Evolutionary conservation across 257 asterid genomes (phyloP).

Genomic region (Solanum tarapatanum): DNA sequence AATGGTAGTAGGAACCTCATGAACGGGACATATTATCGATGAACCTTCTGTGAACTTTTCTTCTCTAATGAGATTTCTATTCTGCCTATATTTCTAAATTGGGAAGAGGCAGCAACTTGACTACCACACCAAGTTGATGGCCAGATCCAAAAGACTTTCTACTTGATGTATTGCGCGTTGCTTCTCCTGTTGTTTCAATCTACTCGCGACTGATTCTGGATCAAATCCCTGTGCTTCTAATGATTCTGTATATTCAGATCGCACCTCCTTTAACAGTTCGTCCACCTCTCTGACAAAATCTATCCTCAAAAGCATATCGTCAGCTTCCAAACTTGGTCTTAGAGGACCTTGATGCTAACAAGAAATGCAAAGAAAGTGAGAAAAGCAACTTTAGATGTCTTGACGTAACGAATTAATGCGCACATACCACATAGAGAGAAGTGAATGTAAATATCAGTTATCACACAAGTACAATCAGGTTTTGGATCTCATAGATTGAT

Average conservation of each 20-base stretch:
- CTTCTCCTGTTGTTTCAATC: conserved; percentile 85
- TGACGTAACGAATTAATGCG: neutral
- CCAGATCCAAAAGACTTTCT: conserved; percentile 61
- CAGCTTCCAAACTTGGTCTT: conserved; percentile 46
- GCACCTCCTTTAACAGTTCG: conserved; percentile 64
- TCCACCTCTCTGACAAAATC: conserved; percentile 86
- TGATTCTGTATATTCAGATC: conserved; percentile 30
- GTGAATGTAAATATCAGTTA: neutral
- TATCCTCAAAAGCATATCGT: conserved; percentile 66
- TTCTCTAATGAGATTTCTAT: neutral
- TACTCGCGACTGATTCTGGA: conserved; percentile 65
- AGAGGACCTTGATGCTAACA: conserved; percentile 79
- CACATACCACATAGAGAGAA: neutral
- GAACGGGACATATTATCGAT: neutral
- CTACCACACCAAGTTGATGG: conserved; percentile 70
- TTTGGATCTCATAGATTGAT: neutral
- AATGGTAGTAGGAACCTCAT: neutral
- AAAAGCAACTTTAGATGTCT: neutral
- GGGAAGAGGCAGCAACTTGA: neutral
- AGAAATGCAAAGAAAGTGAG: neutral
- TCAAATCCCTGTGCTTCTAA: conserved; percentile 41
- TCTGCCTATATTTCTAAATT: neutral
- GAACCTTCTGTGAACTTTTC: neutral
- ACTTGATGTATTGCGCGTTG: conserved; percentile 72
- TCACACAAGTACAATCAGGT: neutral